phyloP scores from a whole-genome alignment of 805 yeast genomes.

The Candida qinlingensis region DNA sequence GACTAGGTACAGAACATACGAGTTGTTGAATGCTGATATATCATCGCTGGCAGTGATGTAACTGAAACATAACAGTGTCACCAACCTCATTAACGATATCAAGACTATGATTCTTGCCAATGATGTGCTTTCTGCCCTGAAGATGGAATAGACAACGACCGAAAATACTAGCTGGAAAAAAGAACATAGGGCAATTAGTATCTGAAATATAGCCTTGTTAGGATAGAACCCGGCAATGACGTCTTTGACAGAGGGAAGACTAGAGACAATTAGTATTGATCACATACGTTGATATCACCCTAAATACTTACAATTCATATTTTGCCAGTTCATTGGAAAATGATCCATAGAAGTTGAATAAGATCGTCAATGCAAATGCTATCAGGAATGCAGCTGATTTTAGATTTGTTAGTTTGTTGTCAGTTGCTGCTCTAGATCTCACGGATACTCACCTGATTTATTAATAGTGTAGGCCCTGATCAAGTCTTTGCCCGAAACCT shows the following conservation, averaged over 20 bases:
- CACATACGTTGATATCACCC: too few species aligned
- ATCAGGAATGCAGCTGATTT: constrained; percentile 9
- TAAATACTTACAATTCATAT: constrained; percentile 14
- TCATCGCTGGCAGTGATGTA: constrained; percentile 11
- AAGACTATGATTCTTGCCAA: not conserved
- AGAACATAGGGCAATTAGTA: constrained; percentile 11
- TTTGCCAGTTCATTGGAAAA: constrained; percentile 11
- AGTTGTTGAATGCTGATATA: constrained; percentile 5
- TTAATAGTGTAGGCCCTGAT: constrained; percentile 3
- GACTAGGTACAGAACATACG: constrained; percentile 9
- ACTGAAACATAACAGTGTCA: constrained; percentile 9
- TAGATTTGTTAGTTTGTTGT: not conserved
- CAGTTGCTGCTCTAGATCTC: too few species aligned
- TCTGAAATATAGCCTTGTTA: constrained; percentile 13
- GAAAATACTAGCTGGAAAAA: constrained; percentile 5
- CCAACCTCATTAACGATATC: not conserved
- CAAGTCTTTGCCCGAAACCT: constrained; percentile 3
- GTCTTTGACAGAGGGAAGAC: constrained; percentile 16
- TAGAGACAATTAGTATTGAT: not conserved
- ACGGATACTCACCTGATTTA: constrained; percentile 6
- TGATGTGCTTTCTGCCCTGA: not conserved
- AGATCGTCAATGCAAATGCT: constrained; percentile 6
- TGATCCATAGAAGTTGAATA: constrained; percentile 10
- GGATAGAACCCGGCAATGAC: constrained; percentile 13
- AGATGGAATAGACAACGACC: not conserved